Percentiles rank a stretch among this genome's conserved stretches.
phyloP scores from a whole-genome alignment of 331 rosid genomes.

The Phaseolus coccineus region DNA sequence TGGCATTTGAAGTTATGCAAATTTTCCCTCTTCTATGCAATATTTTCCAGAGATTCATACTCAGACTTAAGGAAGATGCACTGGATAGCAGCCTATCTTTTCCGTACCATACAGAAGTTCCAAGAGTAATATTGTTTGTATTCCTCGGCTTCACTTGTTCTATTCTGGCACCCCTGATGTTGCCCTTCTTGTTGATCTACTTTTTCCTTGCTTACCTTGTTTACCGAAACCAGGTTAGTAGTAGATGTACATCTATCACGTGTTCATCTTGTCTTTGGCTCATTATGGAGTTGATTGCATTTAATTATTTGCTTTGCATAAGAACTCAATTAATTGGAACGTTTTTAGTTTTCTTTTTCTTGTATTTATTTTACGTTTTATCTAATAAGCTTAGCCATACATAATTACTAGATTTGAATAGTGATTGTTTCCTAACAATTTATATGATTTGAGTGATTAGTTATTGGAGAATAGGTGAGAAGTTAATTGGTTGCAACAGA shows the following conservation, averaged over 20 bases:
- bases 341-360: slow-evolving; percentile 8
- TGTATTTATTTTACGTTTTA: slow-evolving; percentile 27
- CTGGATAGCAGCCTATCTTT: slow-evolving; percentile 53
- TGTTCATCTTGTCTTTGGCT: slow-evolving; percentile 11
- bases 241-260: slow-evolving; percentile 37
- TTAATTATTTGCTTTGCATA: slow-evolving; percentile 21
- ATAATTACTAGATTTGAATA: background rate
- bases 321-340: background rate
- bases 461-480: background rate
- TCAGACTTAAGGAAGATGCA: slow-evolving; percentile 60
- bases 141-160: slow-evolving; percentile 85
- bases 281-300: background rate
- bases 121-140: slow-evolving; percentile 79
- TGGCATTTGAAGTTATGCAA: slow-evolving; percentile 86
- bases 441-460: slow-evolving; percentile 19
- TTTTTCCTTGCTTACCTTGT: slow-evolving; percentile 84
- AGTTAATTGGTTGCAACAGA: background rate
- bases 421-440: slow-evolving; percentile 25
- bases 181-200: slow-evolving; percentile 84
- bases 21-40: slow-evolving; percentile 71
- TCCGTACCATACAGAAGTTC: slow-evolving; percentile 89
- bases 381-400: slow-evolving; percentile 1
- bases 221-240: slow-evolving; percentile 83
- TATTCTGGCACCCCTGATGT: slow-evolving; percentile 81
- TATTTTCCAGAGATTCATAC: slow-evolving; percentile 55